Percentiles rank a stretch among this genome's conserved stretches.
These are phyloP conservation scores for Henningerozyma blattae DNA, from an alignment of 805 yeast genomes.

Conservation along the genomic window DNA sequence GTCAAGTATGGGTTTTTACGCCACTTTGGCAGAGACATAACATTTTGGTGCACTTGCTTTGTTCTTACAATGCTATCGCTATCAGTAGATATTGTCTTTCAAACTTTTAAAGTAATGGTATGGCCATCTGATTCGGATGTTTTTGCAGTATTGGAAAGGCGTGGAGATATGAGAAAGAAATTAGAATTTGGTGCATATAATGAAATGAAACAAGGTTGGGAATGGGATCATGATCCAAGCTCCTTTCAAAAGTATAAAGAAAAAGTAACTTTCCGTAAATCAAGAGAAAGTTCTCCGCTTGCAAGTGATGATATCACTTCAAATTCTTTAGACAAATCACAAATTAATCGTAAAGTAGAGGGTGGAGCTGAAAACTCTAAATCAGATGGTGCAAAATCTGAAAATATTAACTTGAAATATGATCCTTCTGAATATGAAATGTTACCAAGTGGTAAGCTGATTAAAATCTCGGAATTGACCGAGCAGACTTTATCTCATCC, in stretches of 20 bases:
- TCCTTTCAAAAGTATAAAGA: slow-evolving; percentile 19
- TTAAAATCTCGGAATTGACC: slow-evolving; percentile 27
- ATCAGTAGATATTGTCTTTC: slow-evolving; percentile 52
- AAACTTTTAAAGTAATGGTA: slow-evolving; percentile 42
- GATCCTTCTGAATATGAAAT: slow-evolving; percentile 35
- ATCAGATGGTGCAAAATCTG: not conserved
- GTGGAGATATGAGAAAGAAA: slow-evolving; percentile 47
- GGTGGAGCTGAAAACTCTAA: not conserved
- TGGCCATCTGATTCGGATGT: slow-evolving; percentile 65
- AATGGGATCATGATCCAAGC: slow-evolving; percentile 40
- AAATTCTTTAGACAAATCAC: not conserved
- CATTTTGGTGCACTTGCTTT: slow-evolving; percentile 77
- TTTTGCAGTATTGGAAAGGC: slow-evolving; percentile 69
- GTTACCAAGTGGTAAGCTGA: slow-evolving; percentile 63
- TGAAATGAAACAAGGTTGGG: slow-evolving; percentile 74
- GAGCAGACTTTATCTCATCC: slow-evolving; percentile 1
- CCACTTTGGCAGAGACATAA: slow-evolving; percentile 66
- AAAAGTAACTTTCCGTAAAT: slow-evolving; percentile 5
- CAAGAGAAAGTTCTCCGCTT: not conserved
- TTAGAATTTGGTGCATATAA: slow-evolving; percentile 63
- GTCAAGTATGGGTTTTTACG: slow-evolving; percentile 57
- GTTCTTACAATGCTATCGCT: slow-evolving; percentile 47
- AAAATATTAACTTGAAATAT: slow-evolving; percentile 1
- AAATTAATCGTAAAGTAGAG: not conserved
- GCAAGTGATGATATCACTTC: not conserved